Evolutionary conservation across 345 rosid species (phyloP), one percentile per base, ranked within the genome.

Genomic region (Sapria himalayana): DNA sequence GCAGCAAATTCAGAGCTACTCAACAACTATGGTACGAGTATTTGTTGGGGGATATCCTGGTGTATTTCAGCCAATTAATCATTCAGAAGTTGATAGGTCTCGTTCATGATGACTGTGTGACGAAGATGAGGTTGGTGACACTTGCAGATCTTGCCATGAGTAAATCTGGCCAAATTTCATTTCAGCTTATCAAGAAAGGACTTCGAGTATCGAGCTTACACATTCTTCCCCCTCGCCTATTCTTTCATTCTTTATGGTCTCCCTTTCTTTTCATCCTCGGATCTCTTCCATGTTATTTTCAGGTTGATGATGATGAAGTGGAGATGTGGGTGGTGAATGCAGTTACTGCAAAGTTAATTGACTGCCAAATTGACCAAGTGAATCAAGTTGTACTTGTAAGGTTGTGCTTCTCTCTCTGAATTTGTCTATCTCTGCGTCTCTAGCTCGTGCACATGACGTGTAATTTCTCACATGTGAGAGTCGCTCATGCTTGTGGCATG

Each of bases 361-460:
- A 68, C 31, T 76, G 92, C 56, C 81, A 74, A 61, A 81, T 86
- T 72, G 89, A 86, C 59, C 94, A 86, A 66, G 68, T 81, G 94
- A 86, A 81, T 64, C 65, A 74, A 66, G 73, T 61, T 52, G 66
- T 78, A 37, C 46, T 75, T 42, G 89, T 81, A 60, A 81, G 92
- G 99, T 65, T 47, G 9, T 18, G 20, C 15, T 7, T 5, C 41
- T 22, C 21, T 29, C 33, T 42, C 19, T 18, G 20, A 13, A 7
- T 5, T 43, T 22, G 19, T 29, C 33, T 42, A 16, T 33, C 7
- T 36, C 19, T 17, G 25, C 27, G 15, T 23, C 18, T 37, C 1
- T 11, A 7, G 17, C 19, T 13, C 17, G 4, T 4, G 4, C 1
- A 7, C 4, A 1, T 29, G 3, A 5, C 16, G 15, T 15, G 15